Conservation (phyloP, 78 protist species). For the Polysphondylium violaceum region DNA sequence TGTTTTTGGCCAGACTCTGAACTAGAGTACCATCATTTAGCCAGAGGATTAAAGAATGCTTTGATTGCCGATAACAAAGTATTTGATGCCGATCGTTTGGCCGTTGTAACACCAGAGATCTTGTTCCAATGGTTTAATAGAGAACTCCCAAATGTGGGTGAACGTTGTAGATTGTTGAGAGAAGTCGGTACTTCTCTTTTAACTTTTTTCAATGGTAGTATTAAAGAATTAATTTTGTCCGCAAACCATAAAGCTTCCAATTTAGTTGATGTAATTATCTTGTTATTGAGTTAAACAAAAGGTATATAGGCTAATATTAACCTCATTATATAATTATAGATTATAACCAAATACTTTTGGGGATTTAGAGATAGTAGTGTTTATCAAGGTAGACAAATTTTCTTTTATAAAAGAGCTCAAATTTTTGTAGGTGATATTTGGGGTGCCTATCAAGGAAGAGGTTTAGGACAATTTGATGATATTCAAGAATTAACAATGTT, state of each 20-base stretch:
- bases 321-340: not conserved
- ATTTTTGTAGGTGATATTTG: conserved; percentile 94
- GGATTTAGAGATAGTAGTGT: conserved; percentile 81
- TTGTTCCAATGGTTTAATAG: conserved; percentile 41
- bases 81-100: conserved; percentile 54
- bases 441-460: conserved; percentile 87
- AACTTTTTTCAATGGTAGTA: conserved; percentile 44
- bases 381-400: conserved; percentile 70
- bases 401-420: conserved; percentile 94
- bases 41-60: conserved; percentile 26
- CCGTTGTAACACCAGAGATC: conserved; percentile 21
- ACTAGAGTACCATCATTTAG: conserved; percentile 63
- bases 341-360: conserved; percentile 64
- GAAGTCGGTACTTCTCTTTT: conserved; percentile 59
- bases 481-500: conserved; percentile 92
- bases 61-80: conserved; percentile 21
- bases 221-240: conserved; percentile 50
- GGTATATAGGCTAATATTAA: not conserved
- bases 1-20: conserved; percentile 89
- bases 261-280: conserved; percentile 29
- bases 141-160: conserved; percentile 58
- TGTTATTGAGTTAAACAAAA: not conserved
- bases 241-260: conserved; percentile 61
- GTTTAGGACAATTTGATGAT: conserved; percentile 88
- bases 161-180: conserved; percentile 56